These are phyloP conservation scores for Syzygium malaccense DNA, from an alignment of 441 rosid genomes.

Conservation along the genomic window DNA sequence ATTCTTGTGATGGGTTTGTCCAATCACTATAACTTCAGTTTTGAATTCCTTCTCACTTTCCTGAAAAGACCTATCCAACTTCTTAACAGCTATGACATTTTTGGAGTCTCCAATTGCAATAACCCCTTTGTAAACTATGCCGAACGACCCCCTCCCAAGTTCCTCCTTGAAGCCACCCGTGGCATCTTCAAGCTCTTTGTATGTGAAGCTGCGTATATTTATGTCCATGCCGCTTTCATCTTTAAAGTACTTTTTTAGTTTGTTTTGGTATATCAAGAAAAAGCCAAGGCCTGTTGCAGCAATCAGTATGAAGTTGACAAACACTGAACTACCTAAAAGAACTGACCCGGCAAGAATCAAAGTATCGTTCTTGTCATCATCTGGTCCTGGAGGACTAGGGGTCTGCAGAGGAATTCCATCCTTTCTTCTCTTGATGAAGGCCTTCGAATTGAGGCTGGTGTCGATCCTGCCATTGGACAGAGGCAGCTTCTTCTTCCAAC, in stretches of 20 bases:
- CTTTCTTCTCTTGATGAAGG: constrained; percentile 17
- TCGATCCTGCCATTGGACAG: constrained; percentile 26
- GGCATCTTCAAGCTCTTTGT: constrained; percentile 18
- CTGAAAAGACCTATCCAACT: constrained; percentile 16
- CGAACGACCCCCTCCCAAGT: constrained; percentile 27
- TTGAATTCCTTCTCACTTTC: constrained; percentile 24
- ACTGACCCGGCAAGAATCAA: constrained; percentile 1
- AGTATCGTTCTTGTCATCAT: not conserved
- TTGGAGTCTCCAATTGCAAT: not conserved
- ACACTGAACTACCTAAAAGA: not conserved
- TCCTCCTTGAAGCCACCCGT: constrained; percentile 21
- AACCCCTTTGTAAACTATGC: constrained; percentile 22
- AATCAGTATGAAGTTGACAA: constrained; percentile 1
- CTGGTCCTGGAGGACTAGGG: not conserved
- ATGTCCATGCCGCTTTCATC: constrained; percentile 15
- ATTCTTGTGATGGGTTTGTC: constrained; percentile 31
- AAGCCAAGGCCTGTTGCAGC: not conserved
- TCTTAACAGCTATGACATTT: constrained; percentile 24
- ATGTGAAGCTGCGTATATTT: constrained; percentile 19
- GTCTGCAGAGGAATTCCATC: not conserved
- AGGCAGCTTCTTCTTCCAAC: constrained; percentile 41
- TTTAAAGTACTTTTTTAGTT: not conserved
- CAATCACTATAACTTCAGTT: constrained; percentile 28
- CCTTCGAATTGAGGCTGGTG: not conserved
- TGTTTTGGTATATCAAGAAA: not conserved